Evolutionary conservation across 1,284 basidiomycete species (phyloP).

Genomic region (Erythrobasidium hasegawianum): DNA sequence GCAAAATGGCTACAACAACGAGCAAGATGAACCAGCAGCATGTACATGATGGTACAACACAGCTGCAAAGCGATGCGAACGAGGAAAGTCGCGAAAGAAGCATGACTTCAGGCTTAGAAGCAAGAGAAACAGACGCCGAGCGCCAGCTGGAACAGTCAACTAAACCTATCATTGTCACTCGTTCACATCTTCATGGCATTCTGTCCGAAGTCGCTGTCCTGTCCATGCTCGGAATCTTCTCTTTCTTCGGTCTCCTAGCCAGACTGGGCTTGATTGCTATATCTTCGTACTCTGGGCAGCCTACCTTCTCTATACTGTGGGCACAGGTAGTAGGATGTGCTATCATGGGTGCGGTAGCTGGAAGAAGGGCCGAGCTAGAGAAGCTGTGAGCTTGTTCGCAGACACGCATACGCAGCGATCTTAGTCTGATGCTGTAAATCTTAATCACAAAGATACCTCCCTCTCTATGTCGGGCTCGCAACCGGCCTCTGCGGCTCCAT

Average conservation of each 20-base stretch:
- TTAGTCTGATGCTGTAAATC: too few relatives aligned
- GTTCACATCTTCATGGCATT: background rate
- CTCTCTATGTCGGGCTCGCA: conserved; percentile 79
- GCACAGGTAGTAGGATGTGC: conserved; percentile 84
- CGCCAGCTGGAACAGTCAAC: background rate
- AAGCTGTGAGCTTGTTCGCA: conserved; percentile 59
- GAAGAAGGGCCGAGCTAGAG: conserved; percentile 65
- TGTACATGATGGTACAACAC: background rate
- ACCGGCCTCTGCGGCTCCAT: conserved; percentile 94
- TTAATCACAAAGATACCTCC: conserved; percentile 63
- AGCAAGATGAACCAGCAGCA: background rate
- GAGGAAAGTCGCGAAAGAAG: background rate
- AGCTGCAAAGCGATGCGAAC: background rate
- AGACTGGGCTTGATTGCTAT: conserved; percentile 50
- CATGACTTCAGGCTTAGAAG: too few relatives aligned
- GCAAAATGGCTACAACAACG: background rate
- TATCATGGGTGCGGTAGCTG: conserved; percentile 77
- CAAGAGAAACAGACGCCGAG: too few relatives aligned
- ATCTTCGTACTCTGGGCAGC: conserved; percentile 64
- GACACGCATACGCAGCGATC: background rate
- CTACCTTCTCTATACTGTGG: conserved; percentile 81
- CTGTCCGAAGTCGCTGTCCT: conserved; percentile 37
- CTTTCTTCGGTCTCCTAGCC: conserved; percentile 50
- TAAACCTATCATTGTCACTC: background rate
- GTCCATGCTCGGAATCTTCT: conserved; percentile 47